Evolutionary conservation across 23 red algal species (phyloP).

Genomic region (Porphyridium purpureum): DNA sequence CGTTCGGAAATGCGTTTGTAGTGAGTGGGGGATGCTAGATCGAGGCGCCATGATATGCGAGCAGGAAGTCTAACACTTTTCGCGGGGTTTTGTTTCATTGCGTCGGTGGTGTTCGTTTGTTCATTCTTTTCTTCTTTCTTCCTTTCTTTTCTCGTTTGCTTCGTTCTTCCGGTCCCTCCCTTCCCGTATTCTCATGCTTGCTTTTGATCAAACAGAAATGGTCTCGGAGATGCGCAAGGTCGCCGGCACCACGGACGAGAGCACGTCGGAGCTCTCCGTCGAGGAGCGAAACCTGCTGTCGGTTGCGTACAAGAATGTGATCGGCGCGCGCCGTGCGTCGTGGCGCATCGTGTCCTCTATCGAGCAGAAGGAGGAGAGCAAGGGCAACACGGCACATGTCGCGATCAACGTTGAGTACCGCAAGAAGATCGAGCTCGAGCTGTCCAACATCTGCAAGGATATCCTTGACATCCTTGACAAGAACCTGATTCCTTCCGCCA

Average conservation of each 20-base stretch:
- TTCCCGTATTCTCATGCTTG: too few species aligned
- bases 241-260: conserved; percentile 40
- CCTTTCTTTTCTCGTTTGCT: neutral
- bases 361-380: conserved; percentile 93
- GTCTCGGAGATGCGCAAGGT: conserved; percentile 93
- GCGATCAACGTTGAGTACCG: conserved; percentile 87
- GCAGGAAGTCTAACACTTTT: too few species aligned
- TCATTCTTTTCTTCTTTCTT: conserved; percentile 3
- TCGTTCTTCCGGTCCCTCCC: too few species aligned
- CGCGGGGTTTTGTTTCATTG: neutral
- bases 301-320: conserved; percentile 98
- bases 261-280: conserved; percentile 55
- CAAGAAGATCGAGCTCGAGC: conserved; percentile 70
- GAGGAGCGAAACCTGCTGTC: conserved; percentile 99
- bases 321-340: conserved; percentile 86
- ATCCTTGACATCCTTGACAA: conserved; percentile 86
- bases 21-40: too few species aligned
- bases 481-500: conserved; percentile 86
- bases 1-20: too few species aligned
- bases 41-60: too few species aligned
- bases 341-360: conserved; percentile 99
- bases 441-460: conserved; percentile 81
- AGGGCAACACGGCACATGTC: conserved; percentile 76
- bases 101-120: neutral
- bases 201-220: too few species aligned